phyloP scores from a whole-genome alignment of 2,329 filamentous ascomycete species.

The Colletotrichum sp. region DNA sequence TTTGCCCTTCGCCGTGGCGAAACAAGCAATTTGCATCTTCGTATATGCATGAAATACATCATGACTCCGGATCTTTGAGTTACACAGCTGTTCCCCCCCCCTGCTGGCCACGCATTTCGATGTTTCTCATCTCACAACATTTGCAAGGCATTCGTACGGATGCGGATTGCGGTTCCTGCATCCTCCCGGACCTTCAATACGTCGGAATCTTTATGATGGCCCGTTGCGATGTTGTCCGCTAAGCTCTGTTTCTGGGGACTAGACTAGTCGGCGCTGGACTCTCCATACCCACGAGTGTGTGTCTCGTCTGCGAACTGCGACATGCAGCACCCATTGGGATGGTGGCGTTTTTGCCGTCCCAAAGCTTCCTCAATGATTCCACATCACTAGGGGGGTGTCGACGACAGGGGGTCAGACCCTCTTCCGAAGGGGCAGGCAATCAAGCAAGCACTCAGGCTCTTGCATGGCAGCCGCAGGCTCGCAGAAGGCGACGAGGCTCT shows the following conservation, averaged over 20 bases:
- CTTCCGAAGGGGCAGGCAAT: not conserved
- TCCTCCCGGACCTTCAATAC: not conserved
- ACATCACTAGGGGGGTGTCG: slow-evolving; percentile 1
- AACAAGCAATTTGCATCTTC: not conserved
- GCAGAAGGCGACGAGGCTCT: not conserved
- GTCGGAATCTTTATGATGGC: not conserved
- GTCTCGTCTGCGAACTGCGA: slow-evolving; percentile 13
- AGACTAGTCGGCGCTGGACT: not conserved
- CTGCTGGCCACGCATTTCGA: not conserved
- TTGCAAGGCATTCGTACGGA: not conserved
- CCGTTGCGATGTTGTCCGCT: not conserved
- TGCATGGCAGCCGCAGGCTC: not conserved
- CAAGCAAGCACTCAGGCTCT: not conserved
- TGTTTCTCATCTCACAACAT: not conserved
- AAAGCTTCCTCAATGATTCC: slow-evolving; percentile 4
- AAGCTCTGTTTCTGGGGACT: not conserved
- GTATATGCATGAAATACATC: not conserved
- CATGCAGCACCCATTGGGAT: slow-evolving; percentile 1
- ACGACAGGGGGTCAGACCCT: slow-evolving; percentile 3
- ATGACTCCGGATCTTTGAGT: not conserved
- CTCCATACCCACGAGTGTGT: not conserved
- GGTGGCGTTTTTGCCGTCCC: slow-evolving; percentile 6
- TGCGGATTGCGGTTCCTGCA: not conserved
- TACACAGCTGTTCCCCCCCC: not conserved
- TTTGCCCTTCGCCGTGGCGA: not conserved